Evolutionary conservation across 2,329 filamentous ascomycete genomes (phyloP), one percentile per base, ranked within the genome.

Genomic region (Fusarium caatingaense): DNA sequence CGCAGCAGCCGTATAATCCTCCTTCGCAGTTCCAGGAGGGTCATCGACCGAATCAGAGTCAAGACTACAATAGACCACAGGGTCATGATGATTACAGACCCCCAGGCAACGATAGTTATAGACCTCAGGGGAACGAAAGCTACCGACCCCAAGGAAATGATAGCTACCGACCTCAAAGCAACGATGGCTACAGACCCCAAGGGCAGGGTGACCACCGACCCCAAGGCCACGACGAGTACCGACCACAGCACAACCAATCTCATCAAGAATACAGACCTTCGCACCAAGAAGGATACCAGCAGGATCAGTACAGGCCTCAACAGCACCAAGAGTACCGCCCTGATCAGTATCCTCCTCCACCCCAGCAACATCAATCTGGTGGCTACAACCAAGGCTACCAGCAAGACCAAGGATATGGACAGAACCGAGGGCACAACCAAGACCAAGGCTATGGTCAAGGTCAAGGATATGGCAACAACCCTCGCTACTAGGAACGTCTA

Each of bases 281-380:
- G 3, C 49, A 63, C 6, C 69, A 72, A 16, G 41, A 49, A 8
- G 37, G 44, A 3, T 62, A 69, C 15, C 48, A 58, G 8, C 51
- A 56, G 8, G 60, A 71, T 2, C 60, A 71, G 13, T 56, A 64
- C n/a, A 55, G 53, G 23, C 68, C 73, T 44, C 51, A 69, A 5
- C 71, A 74, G 27, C 53, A 67, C 15, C 69, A 72, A 44, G 60
- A 64, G 18, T 73, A 78, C 40, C 70, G 74, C 4, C 68, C 74
- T 5, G 67, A 74, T 9, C 72, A 76, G 10, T 69, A 71, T 5
- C 68, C 57, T 4, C 60, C 61, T 7, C 60, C 60, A 1, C 44
- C 50, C 4, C 68, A 71, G 12, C 60, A 69, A 7, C 60, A 62
- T 2, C 71, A 75, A 37, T 42, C 53, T n/a, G 71, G 73, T 30